phyloP scores from a whole-genome alignment of 106 monocot genomes.

The Acorus gramineus region DNA sequence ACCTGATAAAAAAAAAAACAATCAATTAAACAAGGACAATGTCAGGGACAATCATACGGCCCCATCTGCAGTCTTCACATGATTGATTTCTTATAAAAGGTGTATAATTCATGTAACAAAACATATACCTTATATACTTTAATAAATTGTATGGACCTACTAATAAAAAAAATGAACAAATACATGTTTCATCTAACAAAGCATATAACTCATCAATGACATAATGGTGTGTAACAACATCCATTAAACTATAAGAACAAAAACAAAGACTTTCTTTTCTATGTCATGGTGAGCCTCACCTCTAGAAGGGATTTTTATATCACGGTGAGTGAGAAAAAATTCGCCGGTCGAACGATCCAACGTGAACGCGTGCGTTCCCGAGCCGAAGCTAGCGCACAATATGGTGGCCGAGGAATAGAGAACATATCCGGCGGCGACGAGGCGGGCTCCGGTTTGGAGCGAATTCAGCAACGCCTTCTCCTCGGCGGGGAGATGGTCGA shows the following conservation, averaged over 20 bases:
- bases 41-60: too few relatives aligned
- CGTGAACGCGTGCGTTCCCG: conserved; percentile 87
- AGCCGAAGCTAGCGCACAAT: conserved; percentile 75
- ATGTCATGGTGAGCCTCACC: conserved; percentile 23
- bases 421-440: conserved; percentile 86
- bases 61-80: too few relatives aligned
- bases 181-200: too few relatives aligned
- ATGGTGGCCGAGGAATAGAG: conserved; percentile 95
- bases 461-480: conserved; percentile 90
- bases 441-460: conserved; percentile 67
- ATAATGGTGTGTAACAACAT: too few relatives aligned
- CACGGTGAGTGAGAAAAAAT: conserved; percentile 82
- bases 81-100: too few relatives aligned
- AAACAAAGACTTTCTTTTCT: not conserved
- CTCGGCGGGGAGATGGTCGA: conserved; percentile 68
- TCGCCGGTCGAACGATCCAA: conserved; percentile 79
- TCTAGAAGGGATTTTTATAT: conserved; percentile 54
- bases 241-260: not conserved
- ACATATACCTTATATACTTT: too few relatives aligned
- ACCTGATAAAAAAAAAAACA: conserved; percentile 36
- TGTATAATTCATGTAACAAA: too few relatives aligned
- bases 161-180: too few relatives aligned
- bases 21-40: not conserved
- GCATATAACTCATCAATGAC: too few relatives aligned
- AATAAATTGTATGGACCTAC: too few relatives aligned